Evolutionary conservation across 805 yeast genomes (phyloP).

Genomic region (Alloascoidea hylecoeti): DNA sequence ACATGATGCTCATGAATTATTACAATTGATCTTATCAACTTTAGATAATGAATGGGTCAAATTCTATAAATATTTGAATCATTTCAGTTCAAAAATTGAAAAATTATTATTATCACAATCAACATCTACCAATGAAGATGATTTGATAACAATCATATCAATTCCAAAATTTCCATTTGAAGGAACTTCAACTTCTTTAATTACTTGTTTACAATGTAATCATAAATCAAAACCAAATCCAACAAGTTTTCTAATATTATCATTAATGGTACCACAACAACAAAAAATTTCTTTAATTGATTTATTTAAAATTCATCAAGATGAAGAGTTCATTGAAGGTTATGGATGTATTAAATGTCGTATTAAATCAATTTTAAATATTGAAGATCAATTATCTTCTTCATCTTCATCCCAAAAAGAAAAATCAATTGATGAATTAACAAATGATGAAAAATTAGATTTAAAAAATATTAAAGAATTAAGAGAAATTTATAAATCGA

Average conservation of each 20-base stretch:
- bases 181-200: constrained; percentile 50
- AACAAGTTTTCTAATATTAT: constrained; percentile 54
- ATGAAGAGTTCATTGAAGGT: constrained; percentile 65
- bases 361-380: constrained; percentile 24
- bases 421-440: constrained; percentile 12
- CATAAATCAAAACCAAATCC: constrained; percentile 41
- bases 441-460: constrained; percentile 18
- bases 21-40: constrained; percentile 70
- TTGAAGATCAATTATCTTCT: constrained; percentile 8
- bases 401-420: constrained; percentile 5
- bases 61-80: constrained; percentile 20
- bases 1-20: constrained; percentile 91
- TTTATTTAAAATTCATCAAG: constrained; percentile 39
- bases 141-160: constrained; percentile 3
- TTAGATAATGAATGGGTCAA: constrained; percentile 48
- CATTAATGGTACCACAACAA: constrained; percentile 59
- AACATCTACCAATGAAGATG: constrained; percentile 2
- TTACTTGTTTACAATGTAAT: constrained; percentile 59
- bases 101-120: constrained; percentile 3
- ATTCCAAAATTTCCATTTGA: constrained; percentile 62
- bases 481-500: constrained; percentile 42
- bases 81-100: constrained; percentile 6
- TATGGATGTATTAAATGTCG: constrained; percentile 63
- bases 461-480: constrained; percentile 22
- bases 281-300: constrained; percentile 31